phyloP scores from a whole-genome alignment of 352 stramenopile genomes.

The Saprolegnia parasitica region DNA sequence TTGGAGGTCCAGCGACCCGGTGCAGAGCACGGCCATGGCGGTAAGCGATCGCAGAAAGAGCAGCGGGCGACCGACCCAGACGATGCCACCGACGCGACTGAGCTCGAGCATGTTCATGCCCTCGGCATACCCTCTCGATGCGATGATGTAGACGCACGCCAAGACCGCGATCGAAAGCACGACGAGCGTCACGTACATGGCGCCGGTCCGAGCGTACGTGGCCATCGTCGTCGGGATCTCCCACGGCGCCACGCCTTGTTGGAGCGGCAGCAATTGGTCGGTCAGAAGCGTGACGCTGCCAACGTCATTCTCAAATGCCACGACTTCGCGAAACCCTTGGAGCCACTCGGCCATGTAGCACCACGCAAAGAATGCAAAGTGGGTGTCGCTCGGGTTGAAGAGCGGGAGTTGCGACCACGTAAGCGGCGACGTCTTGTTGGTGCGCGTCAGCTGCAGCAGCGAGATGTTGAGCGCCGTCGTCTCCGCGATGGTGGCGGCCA shows the following conservation, averaged over 20 bases:
- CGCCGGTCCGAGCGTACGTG: neutral
- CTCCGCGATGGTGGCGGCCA: neutral
- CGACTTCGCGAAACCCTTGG: constrained; percentile 15
- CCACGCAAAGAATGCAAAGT: constrained; percentile 22
- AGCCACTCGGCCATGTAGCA: constrained; percentile 12
- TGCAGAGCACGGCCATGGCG: constrained; percentile 9
- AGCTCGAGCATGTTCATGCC: constrained; percentile 19
- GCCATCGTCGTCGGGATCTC: constrained; percentile 1
- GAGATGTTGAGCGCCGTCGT: neutral
- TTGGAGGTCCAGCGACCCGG: neutral
- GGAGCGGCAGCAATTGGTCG: neutral
- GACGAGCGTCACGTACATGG: constrained; percentile 10
- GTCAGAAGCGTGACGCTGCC: constrained; percentile 4
- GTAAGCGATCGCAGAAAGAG: constrained; percentile 13
- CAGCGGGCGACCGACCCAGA: constrained; percentile 19
- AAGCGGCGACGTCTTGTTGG: neutral
- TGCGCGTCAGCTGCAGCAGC: neutral
- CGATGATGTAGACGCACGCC: constrained; percentile 1
- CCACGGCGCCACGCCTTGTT: neutral
- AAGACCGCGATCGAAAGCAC: neutral
- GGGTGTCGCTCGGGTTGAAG: neutral
- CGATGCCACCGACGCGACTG: constrained; percentile 10
- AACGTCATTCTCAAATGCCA: constrained; percentile 10
- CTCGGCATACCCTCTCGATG: constrained; percentile 1
- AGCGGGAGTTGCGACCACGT: neutral